Evolutionary conservation across 495 filamentous ascomycete species (phyloP).

Genomic region (Stereocaulon alpinum): DNA sequence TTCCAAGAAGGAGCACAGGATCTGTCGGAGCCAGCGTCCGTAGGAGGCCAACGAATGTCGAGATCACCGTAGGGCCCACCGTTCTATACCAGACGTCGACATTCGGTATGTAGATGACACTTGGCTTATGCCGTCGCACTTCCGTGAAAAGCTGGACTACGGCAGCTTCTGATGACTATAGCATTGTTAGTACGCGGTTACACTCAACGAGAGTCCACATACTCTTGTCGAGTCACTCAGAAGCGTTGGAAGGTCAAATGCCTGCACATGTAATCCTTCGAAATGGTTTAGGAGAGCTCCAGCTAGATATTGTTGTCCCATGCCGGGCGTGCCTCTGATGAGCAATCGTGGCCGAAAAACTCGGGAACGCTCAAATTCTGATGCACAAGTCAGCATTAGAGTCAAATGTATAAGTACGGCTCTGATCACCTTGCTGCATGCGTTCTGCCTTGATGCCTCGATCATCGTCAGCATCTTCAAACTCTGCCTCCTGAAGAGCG

Average conservation of each 20-base stretch:
- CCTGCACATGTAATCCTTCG: conserved; percentile 87
- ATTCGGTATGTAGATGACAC: conserved; percentile 88
- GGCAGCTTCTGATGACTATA: conserved; percentile 66
- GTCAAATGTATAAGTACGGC: not conserved
- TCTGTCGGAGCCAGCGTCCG: conserved; percentile 74
- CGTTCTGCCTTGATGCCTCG: conserved; percentile 73
- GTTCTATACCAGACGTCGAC: conserved; percentile 78
- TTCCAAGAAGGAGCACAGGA: conserved; percentile 74
- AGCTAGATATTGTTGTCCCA: conserved; percentile 90
- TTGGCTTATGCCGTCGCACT: conserved; percentile 86
- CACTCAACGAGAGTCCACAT: conserved; percentile 10
- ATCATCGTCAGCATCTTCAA: conserved; percentile 73
- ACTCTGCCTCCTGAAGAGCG: conserved; percentile 87
- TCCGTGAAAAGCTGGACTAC: conserved; percentile 85
- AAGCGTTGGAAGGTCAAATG: conserved; percentile 82
- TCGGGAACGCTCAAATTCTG: conserved; percentile 76
- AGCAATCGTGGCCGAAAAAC: conserved; percentile 83
- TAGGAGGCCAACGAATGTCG: conserved; percentile 69
- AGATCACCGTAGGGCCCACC: conserved; percentile 53
- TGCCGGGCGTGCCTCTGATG: conserved; percentile 65
- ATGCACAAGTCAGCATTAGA: conserved; percentile 2
- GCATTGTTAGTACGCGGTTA: conserved; percentile 1
- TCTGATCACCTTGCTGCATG: conserved; percentile 50
- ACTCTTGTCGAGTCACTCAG: conserved; percentile 57
- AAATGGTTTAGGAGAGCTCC: conserved; percentile 80